A percentile compares a stretch with the other conserved stretches of the same genome.
These are phyloP conservation scores for Tricholoma sp. DNA, from an alignment of 768 basidiomycete species.

Conservation along the genomic window DNA sequence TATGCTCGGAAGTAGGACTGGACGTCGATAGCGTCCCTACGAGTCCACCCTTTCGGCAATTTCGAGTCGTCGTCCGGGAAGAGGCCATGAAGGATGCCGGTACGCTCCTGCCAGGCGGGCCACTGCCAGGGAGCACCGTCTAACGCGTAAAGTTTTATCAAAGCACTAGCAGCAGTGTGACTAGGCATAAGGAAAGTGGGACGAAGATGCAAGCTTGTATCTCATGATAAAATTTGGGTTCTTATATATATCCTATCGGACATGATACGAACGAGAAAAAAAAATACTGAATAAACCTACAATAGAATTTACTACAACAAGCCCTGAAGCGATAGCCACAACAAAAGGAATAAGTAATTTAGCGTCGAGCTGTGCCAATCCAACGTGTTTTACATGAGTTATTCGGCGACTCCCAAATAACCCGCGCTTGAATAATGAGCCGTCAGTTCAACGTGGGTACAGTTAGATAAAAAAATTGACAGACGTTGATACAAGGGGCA, in stretches of 20 bases:
- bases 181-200: constrained; percentile 5
- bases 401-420: too few species aligned
- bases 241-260: neutral
- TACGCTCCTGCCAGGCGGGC: constrained; percentile 15
- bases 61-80: constrained; percentile 16
- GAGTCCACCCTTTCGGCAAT: too few species aligned
- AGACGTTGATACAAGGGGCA: neutral
- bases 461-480: neutral
- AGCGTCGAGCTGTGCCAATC: too few species aligned
- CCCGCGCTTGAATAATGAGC: neutral
- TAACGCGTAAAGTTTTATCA: constrained; percentile 10
- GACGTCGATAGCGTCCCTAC: constrained; percentile 6
- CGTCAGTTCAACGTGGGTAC: neutral
- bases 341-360: too few species aligned
- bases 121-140: constrained; percentile 13
- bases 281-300: too few species aligned
- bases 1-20: constrained; percentile 12
- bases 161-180: constrained; percentile 10
- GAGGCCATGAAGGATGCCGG: constrained; percentile 17
- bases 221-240: neutral
- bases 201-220: neutral
- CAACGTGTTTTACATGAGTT: too few species aligned
- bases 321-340: too few species aligned
- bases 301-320: too few species aligned
- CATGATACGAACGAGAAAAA: neutral